Conservation (phyloP, 2,329 filamentous ascomycete genomes). For the Aspergillus novoparasiticus region DNA sequence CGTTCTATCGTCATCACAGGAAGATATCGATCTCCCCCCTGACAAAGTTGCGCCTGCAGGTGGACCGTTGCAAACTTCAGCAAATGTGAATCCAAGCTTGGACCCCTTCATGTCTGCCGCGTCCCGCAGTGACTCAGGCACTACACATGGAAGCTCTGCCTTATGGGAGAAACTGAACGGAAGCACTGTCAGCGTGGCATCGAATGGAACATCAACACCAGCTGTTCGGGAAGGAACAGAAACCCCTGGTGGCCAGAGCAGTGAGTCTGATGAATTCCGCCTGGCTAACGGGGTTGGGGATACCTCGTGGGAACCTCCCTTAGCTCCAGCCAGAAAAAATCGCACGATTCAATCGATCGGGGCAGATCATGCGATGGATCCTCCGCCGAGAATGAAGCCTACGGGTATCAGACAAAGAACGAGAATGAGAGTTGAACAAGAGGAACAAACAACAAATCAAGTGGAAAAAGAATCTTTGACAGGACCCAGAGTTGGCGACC, state of each 20-base stretch:
- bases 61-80: constrained; percentile 40
- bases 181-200: constrained; percentile 46
- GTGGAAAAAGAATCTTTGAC: constrained; percentile 35
- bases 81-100: constrained; percentile 37
- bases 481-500: constrained; percentile 55
- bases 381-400: constrained; percentile 67
- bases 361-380: constrained; percentile 54
- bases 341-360: constrained; percentile 59
- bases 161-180: constrained; percentile 54
- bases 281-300: constrained; percentile 35
- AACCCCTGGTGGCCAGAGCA: constrained; percentile 60
- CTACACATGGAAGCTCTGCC: constrained; percentile 45
- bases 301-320: constrained; percentile 44
- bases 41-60: constrained; percentile 38
- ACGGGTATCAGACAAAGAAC: constrained; percentile 45
- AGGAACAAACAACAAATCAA: constrained; percentile 41
- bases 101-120: constrained; percentile 48
- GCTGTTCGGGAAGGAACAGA: constrained; percentile 61
- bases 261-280: constrained; percentile 45
- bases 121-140: constrained; percentile 35
- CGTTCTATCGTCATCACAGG: constrained; percentile 44
- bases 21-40: constrained; percentile 30
- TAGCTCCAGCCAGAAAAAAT: constrained; percentile 52
- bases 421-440: constrained; percentile 42
- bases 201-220: constrained; percentile 29